Percentiles rank a stretch among this genome's conserved stretches.
Conservation (phyloP, 2,329 filamentous ascomycete species). For the Magnaporthiopsis incrustans region DNA sequence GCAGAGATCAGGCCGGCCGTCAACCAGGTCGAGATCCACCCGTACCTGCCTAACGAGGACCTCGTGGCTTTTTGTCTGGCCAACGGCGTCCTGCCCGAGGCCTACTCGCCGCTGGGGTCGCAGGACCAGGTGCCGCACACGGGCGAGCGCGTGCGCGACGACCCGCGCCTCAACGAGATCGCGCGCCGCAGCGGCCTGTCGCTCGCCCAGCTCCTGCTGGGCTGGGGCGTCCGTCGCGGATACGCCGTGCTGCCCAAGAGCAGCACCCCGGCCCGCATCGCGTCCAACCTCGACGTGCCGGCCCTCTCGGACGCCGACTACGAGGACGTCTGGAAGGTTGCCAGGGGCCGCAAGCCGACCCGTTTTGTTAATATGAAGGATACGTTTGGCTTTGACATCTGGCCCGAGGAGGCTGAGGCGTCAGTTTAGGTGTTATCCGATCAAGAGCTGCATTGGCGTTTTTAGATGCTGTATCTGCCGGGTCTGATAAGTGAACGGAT, state of each 20-base stretch:
- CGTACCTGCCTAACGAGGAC: slow-evolving; percentile 37
- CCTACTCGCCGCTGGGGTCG: slow-evolving; percentile 48
- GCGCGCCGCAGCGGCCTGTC: slow-evolving; percentile 49
- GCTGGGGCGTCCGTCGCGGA: slow-evolving; percentile 58
- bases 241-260: slow-evolving; percentile 65
- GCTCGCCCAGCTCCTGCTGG: slow-evolving; percentile 53
- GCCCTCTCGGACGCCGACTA: slow-evolving; percentile 36
- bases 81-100: slow-evolving; percentile 41
- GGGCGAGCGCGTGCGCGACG: slow-evolving; percentile 38
- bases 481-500: neutral
- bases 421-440: too few relatives aligned
- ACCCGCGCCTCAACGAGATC: slow-evolving; percentile 50
- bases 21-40: slow-evolving; percentile 44
- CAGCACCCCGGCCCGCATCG: slow-evolving; percentile 56
- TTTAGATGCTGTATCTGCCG: neutral
- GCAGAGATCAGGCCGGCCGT: slow-evolving; percentile 40
- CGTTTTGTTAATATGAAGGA: slow-evolving; percentile 80
- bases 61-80: slow-evolving; percentile 45
- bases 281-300: slow-evolving; percentile 47
- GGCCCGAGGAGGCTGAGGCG: slow-evolving; percentile 44
- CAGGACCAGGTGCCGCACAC: slow-evolving; percentile 33
- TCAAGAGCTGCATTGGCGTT: neutral
- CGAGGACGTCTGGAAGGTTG: slow-evolving; percentile 54
- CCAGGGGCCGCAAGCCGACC: slow-evolving; percentile 51
- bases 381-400: slow-evolving; percentile 67